Conservation (phyloP, 441 rosid genomes). For the Metrosideros polymorpha region DNA sequence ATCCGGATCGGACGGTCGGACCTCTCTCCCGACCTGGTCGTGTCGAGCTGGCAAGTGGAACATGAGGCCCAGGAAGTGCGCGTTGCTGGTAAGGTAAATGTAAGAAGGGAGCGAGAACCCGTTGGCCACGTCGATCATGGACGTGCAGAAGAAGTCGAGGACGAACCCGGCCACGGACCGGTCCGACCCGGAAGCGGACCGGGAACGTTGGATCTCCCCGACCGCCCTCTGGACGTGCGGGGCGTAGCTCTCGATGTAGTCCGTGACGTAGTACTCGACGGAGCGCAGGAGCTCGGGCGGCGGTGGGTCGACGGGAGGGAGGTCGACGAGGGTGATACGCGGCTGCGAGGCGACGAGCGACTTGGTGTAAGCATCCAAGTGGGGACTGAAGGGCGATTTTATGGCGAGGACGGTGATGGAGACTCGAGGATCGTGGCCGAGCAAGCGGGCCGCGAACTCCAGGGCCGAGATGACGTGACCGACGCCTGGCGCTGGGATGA, state of each 20-base stretch:
- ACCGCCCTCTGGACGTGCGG: conserved; percentile 15
- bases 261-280: conserved; percentile 11
- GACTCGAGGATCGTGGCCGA: conserved; percentile 25
- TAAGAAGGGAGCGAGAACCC: conserved; percentile 28
- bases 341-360: conserved; percentile 24
- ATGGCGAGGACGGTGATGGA: conserved; percentile 32
- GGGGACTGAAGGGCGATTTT: conserved; percentile 14
- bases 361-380: conserved; percentile 14
- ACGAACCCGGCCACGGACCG: conserved; percentile 22
- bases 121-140: conserved; percentile 20
- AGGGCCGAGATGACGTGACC: conserved; percentile 41
- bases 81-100: conserved; percentile 25
- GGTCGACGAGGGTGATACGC: conserved; percentile 21
- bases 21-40: not conserved
- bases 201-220: conserved; percentile 5
- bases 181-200: conserved; percentile 2
- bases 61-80: conserved; percentile 26
- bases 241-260: conserved; percentile 5
- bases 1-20: conserved; percentile 11
- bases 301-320: conserved; percentile 33
- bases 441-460: conserved; percentile 32
- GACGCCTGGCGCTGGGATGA: conserved; percentile 32
- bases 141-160: conserved; percentile 30
- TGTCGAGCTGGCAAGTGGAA: conserved; percentile 17
- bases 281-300: conserved; percentile 13